phyloP scores from a whole-genome alignment of 2,329 filamentous ascomycete genomes.

The Cephalotrichum gorgonifer region DNA sequence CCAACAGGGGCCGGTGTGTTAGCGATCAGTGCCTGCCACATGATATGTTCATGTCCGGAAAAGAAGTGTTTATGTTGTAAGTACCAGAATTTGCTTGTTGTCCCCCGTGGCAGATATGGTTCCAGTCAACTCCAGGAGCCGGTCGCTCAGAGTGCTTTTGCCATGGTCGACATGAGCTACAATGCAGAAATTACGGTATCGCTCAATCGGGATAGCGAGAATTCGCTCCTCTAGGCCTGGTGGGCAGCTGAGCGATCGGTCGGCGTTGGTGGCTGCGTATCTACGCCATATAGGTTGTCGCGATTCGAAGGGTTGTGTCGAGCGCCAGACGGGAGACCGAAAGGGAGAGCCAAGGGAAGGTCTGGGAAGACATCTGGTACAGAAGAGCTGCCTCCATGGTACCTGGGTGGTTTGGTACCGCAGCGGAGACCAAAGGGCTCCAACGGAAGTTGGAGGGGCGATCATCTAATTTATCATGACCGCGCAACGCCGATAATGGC shows the following conservation, averaged over 20 bases:
- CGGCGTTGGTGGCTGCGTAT: not conserved
- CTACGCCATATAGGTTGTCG: not conserved
- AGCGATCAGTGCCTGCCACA: not conserved
- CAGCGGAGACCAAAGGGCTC: not conserved
- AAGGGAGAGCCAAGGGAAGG: too few species aligned
- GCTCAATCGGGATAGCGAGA: conserved; percentile 63
- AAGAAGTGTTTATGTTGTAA: conserved; percentile 2
- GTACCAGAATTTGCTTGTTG: conserved; percentile 80
- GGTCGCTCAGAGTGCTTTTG: conserved; percentile 90
- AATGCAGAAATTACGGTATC: conserved; percentile 94
- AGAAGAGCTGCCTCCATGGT: not conserved
- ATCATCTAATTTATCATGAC: not conserved
- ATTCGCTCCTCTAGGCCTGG: conserved; percentile 34
- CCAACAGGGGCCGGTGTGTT: not conserved
- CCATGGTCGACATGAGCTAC: conserved; percentile 98
- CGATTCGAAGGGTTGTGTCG: not conserved
- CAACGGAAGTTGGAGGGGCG: not conserved
- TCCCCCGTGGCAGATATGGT: conserved; percentile 72
- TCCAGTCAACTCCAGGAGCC: conserved; percentile 84
- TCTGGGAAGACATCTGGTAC: not conserved
- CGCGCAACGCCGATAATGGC: not conserved
- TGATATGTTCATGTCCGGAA: not conserved
- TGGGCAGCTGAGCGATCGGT: not conserved
- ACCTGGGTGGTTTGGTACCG: not conserved
- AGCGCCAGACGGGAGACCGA: not conserved